Conservation (phyloP, 148 eudicot species). For the Pouteria glomerata region DNA sequence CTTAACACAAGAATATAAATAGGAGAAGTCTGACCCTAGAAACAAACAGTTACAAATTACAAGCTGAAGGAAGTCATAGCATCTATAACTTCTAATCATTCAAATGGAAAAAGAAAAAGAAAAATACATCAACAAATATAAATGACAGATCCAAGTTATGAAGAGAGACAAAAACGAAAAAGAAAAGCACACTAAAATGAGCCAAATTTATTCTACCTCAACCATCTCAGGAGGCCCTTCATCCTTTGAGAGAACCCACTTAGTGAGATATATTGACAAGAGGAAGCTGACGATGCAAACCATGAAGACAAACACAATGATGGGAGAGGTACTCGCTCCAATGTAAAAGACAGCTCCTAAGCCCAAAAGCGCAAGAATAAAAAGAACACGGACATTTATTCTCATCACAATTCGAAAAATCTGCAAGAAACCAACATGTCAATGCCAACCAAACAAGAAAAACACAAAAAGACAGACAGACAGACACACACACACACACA, state of each 20-base stretch:
- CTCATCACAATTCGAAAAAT: slow-evolving; percentile 77
- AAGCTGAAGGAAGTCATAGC: not conserved
- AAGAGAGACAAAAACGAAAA: not conserved
- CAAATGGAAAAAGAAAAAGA: not conserved
- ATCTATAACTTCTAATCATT: not conserved
- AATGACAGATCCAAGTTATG: not conserved
- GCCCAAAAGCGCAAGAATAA: slow-evolving; percentile 65
- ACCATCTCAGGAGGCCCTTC: slow-evolving; percentile 99
- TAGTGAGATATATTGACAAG: slow-evolving; percentile 67
- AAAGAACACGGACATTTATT: slow-evolving; percentile 67
- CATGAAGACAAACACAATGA: slow-evolving; percentile 79
- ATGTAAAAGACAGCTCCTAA: slow-evolving; percentile 72
- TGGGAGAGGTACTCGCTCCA: slow-evolving; percentile 92
- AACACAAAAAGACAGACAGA: not conserved
- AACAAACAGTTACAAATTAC: not conserved
- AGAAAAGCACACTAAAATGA: not conserved
- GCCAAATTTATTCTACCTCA: slow-evolving; percentile 46
- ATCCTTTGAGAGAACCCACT: slow-evolving; percentile 95
- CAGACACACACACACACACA: not conserved
- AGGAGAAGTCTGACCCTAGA: not conserved
- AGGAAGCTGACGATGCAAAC: slow-evolving; percentile 88
- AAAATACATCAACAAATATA: not conserved
- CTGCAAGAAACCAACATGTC: slow-evolving; percentile 42
- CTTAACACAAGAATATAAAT: not conserved
- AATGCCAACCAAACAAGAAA: slow-evolving; percentile 12